These are phyloP conservation scores for Leccinum brunneo-olivaceum DNA, from an alignment of 1,284 basidiomycete genomes.

Conservation along the genomic window DNA sequence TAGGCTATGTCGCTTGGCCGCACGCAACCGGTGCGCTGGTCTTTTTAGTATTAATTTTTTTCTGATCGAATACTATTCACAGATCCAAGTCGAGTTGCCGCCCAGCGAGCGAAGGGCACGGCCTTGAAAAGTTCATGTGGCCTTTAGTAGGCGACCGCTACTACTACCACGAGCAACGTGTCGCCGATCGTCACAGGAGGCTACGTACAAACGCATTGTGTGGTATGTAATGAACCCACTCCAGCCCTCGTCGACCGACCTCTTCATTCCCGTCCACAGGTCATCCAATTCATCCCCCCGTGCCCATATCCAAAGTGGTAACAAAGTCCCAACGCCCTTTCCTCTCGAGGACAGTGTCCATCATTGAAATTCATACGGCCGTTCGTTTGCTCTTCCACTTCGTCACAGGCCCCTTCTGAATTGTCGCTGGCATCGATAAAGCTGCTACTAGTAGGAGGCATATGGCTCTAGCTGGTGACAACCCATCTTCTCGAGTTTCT, in stretches of 20 bases:
- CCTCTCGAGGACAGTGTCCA: slow-evolving; percentile 8
- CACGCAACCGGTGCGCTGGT: background rate
- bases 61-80: slow-evolving; percentile 11
- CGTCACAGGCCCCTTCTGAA: slow-evolving; percentile 1
- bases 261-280: slow-evolving; percentile 22
- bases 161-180: slow-evolving; percentile 8
- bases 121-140: slow-evolving; percentile 11
- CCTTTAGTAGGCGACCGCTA: slow-evolving; percentile 23
- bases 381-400: slow-evolving; percentile 10
- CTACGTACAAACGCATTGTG: slow-evolving; percentile 21
- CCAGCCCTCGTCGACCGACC: slow-evolving; percentile 3
- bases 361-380: slow-evolving; percentile 14
- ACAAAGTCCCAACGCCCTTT: background rate
- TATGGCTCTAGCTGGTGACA: slow-evolving; percentile 3
- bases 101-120: slow-evolving; percentile 12
- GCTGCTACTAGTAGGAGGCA: slow-evolving; percentile 3
- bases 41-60: slow-evolving; percentile 6
- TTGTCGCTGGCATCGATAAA: slow-evolving; percentile 14
- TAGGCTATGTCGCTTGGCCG: background rate
- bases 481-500: slow-evolving; percentile 9
- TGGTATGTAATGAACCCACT: slow-evolving; percentile 20
- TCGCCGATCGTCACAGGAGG: slow-evolving; percentile 24
- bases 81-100: slow-evolving; percentile 14
- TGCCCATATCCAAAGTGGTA: slow-evolving; percentile 9
- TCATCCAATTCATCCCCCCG: slow-evolving; percentile 9